Evolutionary conservation across 1,284 basidiomycete species (phyloP), one percentile per base, ranked within the genome.

Genomic region (Sanghuangporus baumii): DNA sequence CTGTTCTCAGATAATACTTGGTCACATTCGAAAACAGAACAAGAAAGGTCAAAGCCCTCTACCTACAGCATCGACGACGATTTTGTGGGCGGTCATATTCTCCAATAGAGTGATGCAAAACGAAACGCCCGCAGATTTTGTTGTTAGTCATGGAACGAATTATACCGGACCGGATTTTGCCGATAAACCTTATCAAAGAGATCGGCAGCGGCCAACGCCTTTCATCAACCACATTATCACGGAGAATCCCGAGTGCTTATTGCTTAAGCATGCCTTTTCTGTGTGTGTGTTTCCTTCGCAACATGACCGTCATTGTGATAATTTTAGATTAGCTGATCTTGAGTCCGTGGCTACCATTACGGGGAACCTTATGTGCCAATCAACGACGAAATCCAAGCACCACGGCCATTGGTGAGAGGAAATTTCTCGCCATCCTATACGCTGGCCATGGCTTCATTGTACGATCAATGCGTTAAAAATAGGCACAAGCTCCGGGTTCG

Each of bases 21-120:
- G 16, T 46, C 16, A n/a, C 18, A 12, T 14, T 1, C 37, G 7
- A 40, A 46, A 46, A 26, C 11, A 38, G 56, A 12, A 20, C 47
- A 20, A 11, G 57, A 52, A 41, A 11, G 6, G 16, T 11, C 40
- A 18, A 18, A 7, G 18, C 43, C 6, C 43, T 2, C 50, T 60
- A 76, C 81, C 66, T 67, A 83, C 82, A 60, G 80, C 81, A 71
- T 83, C 80, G n/a, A 81, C 81, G 58, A 71, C 69, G 61, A 82
- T 70, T 20, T 71, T 61, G 23, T 52, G 55, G 36, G 26, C 20
- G 20, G 34, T 58, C 31, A 56, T 57, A 16, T 16, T n/a, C 7
- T 6, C 40, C 23, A 23, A 23, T 23, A 23, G 23, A 23, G n/a
- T 54, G 43, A 5, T 55, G 7, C 26, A n/a, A n/a, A n/a, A n/a